phyloP scores from a whole-genome alignment of 2,329 filamentous ascomycete species.

The Teratosphaeria gauchensis region DNA sequence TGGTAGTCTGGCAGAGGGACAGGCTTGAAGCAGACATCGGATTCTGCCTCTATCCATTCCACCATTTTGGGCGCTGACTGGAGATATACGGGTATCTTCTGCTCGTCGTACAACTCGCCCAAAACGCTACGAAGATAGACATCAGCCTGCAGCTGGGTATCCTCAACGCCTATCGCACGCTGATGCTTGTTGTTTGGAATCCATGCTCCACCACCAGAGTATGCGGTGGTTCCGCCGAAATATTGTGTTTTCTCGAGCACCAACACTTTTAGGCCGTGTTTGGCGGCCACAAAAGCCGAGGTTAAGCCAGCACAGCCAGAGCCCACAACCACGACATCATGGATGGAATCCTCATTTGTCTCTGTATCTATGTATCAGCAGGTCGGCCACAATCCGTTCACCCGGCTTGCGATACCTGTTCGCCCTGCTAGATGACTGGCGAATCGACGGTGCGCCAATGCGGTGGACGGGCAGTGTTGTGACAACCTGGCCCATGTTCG shows the following conservation, averaged over 20 bases:
- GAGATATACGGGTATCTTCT: neutral
- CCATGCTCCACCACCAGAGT: neutral
- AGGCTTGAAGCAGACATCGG: neutral
- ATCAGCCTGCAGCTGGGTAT: neutral
- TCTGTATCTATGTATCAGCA: neutral
- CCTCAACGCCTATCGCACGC: neutral
- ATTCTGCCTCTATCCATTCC: neutral
- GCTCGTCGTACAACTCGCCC: neutral
- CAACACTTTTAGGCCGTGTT: neutral
- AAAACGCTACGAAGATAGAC: neutral
- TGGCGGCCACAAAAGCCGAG: neutral
- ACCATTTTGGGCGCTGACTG: neutral
- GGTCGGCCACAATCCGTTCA: neutral
- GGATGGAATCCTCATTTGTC: neutral
- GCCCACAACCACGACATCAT: neutral
- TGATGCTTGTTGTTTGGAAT: neutral
- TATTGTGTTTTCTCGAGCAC: neutral
- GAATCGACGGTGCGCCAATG: neutral
- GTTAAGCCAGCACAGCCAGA: neutral
- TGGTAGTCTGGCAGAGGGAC: neutral
- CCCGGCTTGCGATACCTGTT: neutral
- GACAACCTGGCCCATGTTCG: neutral
- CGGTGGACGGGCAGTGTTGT: neutral
- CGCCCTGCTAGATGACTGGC: neutral
- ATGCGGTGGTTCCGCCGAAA: neutral